Evolutionary conservation across 2,329 filamentous ascomycete species (phyloP).

Genomic region (Raffaelea albimanens): DNA sequence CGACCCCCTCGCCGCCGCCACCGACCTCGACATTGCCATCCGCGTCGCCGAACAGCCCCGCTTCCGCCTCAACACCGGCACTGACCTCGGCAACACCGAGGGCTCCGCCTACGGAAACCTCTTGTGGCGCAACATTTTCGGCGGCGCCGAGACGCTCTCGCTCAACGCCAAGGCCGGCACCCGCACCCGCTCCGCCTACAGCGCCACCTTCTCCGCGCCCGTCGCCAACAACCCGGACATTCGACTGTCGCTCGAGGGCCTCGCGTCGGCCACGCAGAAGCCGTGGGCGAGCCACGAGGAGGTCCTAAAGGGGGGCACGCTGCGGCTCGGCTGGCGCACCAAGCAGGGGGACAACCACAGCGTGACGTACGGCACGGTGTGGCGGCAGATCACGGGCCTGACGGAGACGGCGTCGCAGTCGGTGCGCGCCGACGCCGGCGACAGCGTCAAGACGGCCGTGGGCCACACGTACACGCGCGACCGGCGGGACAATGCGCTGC

Average conservation of each 20-base stretch:
- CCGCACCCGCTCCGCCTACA: conserved; percentile 84
- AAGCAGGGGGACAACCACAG: conserved; percentile 59
- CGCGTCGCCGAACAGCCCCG: conserved; percentile 70
- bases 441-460: conserved; percentile 44
- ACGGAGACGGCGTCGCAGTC: conserved; percentile 65
- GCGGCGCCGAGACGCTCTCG: conserved; percentile 82
- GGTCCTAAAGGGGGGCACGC: conserved; percentile 65
- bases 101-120: conserved; percentile 87
- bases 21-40: conserved; percentile 73
- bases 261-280: conserved; percentile 80
- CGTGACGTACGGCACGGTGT: conserved; percentile 69
- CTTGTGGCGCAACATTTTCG: conserved; percentile 84
- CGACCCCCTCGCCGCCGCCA: conserved; percentile 60
- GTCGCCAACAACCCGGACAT: conserved; percentile 77
- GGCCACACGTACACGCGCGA: conserved; percentile 45
- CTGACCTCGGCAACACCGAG: conserved; percentile 87
- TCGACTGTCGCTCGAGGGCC: conserved; percentile 66
- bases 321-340: conserved; percentile 64
- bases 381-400: conserved; percentile 82
- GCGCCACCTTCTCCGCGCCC: conserved; percentile 73
- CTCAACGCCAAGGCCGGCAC: conserved; percentile 84
- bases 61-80: conserved; percentile 85
- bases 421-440: conserved; percentile 76
- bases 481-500: conserved; percentile 70
- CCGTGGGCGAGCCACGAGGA: conserved; percentile 93